Evolutionary conservation across 306 rosid genomes (phyloP).

Genomic region (Citrullus colocynthis): DNA sequence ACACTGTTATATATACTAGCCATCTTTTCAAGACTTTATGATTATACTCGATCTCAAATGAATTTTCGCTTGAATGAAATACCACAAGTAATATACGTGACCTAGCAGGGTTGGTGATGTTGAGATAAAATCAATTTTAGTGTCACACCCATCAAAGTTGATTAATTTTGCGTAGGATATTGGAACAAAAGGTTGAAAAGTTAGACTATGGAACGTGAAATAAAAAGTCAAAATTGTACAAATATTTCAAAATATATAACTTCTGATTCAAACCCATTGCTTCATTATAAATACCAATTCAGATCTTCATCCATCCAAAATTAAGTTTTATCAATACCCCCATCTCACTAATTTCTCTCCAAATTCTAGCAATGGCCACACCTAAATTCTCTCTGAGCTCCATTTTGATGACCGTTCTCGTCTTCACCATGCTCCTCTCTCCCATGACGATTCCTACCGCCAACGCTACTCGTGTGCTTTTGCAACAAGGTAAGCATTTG

Average conservation of each 20-base stretch:
- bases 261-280: neutral
- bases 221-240: neutral
- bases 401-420: conserved; percentile 16
- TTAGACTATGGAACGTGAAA: neutral
- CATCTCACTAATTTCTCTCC: neutral
- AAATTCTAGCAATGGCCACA: neutral
- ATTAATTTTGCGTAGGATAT: too few relatives aligned
- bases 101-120: too few relatives aligned
- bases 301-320: neutral
- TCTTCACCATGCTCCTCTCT: conserved; percentile 22
- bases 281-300: neutral
- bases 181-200: neutral
- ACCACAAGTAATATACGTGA: too few relatives aligned
- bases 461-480: conserved; percentile 13
- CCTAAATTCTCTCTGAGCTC: conserved; percentile 9
- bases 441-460: conserved; percentile 7
- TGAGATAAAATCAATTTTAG: too few relatives aligned
- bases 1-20: too few relatives aligned
- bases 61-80: too few relatives aligned
- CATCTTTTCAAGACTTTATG: too few relatives aligned
- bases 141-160: neutral
- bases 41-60: too few relatives aligned
- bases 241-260: neutral
- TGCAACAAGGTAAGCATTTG: neutral
- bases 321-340: neutral